Evolutionary conservation across 192 early-diverging fungal genomes (phyloP).

Genomic region (Rhizoclosmatium globosum): DNA sequence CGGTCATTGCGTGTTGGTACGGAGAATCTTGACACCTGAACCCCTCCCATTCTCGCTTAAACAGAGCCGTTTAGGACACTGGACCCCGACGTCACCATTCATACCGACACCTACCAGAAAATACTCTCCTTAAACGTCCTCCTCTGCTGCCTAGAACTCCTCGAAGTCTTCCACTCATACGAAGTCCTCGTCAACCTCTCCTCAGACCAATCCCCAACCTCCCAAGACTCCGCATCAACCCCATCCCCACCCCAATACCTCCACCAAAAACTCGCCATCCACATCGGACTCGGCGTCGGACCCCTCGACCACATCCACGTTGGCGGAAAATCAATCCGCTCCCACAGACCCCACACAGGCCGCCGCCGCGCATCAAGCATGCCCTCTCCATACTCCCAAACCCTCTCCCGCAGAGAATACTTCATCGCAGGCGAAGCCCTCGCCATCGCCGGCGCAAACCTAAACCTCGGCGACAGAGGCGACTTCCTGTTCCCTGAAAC

Average conservation of each 20-base stretch:
- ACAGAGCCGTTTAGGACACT: background rate
- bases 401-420: conserved; percentile 12
- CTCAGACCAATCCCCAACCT: background rate
- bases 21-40: background rate
- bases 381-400: background rate
- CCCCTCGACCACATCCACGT: conserved; percentile 28
- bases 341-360: background rate
- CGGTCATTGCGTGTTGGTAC: conserved; percentile 29
- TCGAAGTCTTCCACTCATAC: conserved; percentile 11
- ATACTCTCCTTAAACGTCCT: background rate
- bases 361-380: background rate
- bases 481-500: conserved; percentile 3
- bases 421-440: conserved; percentile 34
- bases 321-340: conserved; percentile 1
- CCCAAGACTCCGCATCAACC: background rate
- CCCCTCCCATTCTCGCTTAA: background rate
- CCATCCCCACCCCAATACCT: background rate
- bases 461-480: conserved; percentile 11
- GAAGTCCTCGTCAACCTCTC: background rate
- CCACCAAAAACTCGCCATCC: conserved; percentile 29
- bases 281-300: conserved; percentile 35
- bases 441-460: background rate
- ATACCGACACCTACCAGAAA: background rate
- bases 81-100: background rate
- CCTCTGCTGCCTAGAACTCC: conserved; percentile 2